A percentile compares a stretch with the other conserved stretches of the same genome.
Conservation (phyloP, 129 eudicot species). For the Erigeron canadensis region DNA sequence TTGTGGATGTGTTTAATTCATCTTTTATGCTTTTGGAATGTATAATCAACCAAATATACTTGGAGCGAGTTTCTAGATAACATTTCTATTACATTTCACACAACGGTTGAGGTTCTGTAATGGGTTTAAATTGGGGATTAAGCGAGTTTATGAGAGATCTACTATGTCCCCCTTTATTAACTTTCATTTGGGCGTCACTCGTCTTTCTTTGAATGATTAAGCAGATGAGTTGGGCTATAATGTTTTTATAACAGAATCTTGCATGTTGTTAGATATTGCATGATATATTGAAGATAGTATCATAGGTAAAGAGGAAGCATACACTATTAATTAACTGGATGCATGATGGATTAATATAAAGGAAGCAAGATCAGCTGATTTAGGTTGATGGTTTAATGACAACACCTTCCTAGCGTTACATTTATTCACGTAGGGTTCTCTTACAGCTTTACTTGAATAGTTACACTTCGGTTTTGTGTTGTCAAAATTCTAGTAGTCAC, state of each 20-base stretch:
- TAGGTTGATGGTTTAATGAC: background rate
- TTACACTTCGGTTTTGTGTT: background rate
- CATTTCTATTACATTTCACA: background rate
- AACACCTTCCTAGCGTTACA: background rate
- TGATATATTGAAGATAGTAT: background rate
- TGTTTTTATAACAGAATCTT: background rate
- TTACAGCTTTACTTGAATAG: background rate
- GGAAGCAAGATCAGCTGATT: background rate
- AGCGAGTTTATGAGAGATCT: background rate
- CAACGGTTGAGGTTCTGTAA: background rate
- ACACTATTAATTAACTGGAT: too few relatives aligned
- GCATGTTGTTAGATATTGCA: too few relatives aligned
- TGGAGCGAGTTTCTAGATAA: background rate
- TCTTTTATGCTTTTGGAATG: background rate
- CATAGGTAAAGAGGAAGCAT: background rate
- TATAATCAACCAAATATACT: background rate
- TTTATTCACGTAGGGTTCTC: background rate
- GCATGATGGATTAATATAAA: too few relatives aligned
- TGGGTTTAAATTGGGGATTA: background rate
- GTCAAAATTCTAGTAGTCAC: background rate
- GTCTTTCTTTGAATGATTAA: background rate
- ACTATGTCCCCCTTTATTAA: background rate
- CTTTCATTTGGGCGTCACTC: background rate
- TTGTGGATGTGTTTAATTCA: background rate
- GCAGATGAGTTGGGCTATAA: background rate